Base-by-base conservation (phyloP, 192 early-diverging fungal species). In the Bifiguratus adelaidae region DNA sequence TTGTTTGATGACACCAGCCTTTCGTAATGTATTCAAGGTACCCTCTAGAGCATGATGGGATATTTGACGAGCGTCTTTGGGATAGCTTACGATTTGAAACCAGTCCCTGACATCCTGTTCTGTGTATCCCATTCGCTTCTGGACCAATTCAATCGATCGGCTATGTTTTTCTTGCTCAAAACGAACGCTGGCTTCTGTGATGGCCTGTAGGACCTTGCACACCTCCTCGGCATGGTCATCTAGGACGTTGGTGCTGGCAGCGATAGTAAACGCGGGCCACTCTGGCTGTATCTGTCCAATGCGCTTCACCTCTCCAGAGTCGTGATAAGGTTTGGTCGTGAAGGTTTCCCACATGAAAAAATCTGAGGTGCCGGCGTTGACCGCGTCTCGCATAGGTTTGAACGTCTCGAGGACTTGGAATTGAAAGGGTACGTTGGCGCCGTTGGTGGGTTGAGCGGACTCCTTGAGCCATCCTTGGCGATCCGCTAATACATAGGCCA, bases 271-370 rank as follows among this genome's bases (percentile, higher is more conserved):
- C 4, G 88, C 86, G 20, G 90, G 86, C 88, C 90, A 93, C 7
- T 85, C 85, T n/a, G 90, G 88, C 2, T 78, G 75, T 36, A 93
- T 85, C 5, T 77, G 73, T 29, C 82, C 82, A 33, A 89, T 72
- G 36, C 75, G 76, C 24, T 74, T 68, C 32, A 93, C 72, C 50
- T 79, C 72, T 11, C 75, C 68, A 9, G 65, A 63, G 19, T 77
- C 79, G 42, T 91, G 86, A 52, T 88, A 76, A 3, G 83, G 77
- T 58, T 95, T 88, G 53, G 89, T 95, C n/a, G 89, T 95, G 25
- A 90, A 82, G 0, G 77, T 71, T 50, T 95, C 91, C 91, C 91
- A 95, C 51, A 95, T 63, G 44, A 95, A 95, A 5, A 78, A 83
- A 61, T 92, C 91, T 4, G 61, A 62, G 4, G 54, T 46, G 18